phyloP scores from a whole-genome alignment of 2,329 filamentous ascomycete species.

The Neofusicoccum sp. region DNA sequence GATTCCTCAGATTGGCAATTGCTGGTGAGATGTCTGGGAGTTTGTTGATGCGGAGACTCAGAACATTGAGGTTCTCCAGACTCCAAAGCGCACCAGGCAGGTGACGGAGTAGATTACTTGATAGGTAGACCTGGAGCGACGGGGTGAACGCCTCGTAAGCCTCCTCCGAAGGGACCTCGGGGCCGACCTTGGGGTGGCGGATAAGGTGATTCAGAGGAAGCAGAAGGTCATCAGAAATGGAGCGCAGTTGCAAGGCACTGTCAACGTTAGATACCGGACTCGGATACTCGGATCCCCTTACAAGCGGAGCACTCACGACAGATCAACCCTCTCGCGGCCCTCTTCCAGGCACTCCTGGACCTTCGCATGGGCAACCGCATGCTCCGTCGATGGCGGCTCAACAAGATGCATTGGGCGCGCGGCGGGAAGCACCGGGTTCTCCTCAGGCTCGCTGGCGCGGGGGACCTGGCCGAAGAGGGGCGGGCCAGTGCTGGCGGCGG shows the following conservation, averaged over 20 bases:
- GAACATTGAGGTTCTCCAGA: constrained; percentile 60
- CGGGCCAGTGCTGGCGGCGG: constrained; percentile 21
- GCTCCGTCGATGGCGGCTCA: background rate
- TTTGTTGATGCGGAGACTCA: constrained; percentile 65
- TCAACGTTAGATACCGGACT: constrained; percentile 16
- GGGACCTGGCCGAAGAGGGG: constrained; percentile 17
- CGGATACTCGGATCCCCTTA: background rate
- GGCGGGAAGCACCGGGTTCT: background rate
- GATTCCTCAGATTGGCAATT: constrained; percentile 57
- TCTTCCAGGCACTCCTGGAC: constrained; percentile 46
- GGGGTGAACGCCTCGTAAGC: constrained; percentile 61
- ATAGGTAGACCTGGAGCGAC: constrained; percentile 60
- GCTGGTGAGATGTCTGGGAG: constrained; percentile 60
- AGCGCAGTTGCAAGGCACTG: constrained; percentile 27
- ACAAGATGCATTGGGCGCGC: background rate
- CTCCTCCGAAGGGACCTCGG: constrained; percentile 56
- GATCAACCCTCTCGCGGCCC: constrained; percentile 59
- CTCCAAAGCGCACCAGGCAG: constrained; percentile 63
- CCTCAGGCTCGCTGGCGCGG: background rate
- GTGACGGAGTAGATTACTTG: constrained; percentile 55
- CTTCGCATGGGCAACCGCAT: background rate
- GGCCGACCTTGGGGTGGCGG: constrained; percentile 47
- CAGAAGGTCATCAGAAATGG: constrained; percentile 58
- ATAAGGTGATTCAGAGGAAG: constrained; percentile 50
- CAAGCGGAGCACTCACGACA: constrained; percentile 51